phyloP scores from a whole-genome alignment of 345 rosid species.

The Jatropha curcas region DNA sequence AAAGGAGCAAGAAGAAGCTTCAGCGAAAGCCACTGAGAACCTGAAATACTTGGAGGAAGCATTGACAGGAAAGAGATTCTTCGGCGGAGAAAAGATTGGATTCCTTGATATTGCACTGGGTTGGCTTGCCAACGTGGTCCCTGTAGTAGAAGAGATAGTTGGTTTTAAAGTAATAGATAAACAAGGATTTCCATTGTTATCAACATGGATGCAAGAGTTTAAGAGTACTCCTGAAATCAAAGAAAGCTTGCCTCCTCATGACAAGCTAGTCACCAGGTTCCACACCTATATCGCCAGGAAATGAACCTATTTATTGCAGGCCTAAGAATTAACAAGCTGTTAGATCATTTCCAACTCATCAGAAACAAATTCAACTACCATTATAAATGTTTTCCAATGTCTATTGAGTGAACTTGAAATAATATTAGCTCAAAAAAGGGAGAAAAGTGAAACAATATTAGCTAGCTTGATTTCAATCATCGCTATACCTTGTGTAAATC shows the following conservation, averaged over 20 bases:
- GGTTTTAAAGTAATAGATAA: conserved; percentile 26
- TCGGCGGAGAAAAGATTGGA: conserved; percentile 44
- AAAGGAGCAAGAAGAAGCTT: conserved; percentile 33
- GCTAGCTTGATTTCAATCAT: too few species aligned
- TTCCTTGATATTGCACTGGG: conserved; percentile 39
- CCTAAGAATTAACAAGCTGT: background rate
- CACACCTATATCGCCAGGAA: conserved; percentile 5
- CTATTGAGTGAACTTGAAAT: too few species aligned
- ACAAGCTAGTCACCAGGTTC: conserved; percentile 31
- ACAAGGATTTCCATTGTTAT: conserved; percentile 28
- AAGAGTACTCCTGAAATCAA: conserved; percentile 22
- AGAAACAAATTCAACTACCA: background rate
- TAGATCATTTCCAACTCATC: background rate
- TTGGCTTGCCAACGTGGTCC: conserved; percentile 30
- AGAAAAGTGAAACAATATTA: too few species aligned
- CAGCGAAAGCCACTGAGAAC: conserved; percentile 12
- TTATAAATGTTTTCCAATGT: too few species aligned
- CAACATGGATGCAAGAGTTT: conserved; percentile 34
- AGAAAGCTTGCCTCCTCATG: conserved; percentile 40
- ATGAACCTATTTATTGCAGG: background rate
- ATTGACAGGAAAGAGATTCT: conserved; percentile 41
- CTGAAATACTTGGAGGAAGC: conserved; percentile 37
- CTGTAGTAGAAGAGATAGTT: conserved; percentile 27
- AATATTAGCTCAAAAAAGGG: too few species aligned
- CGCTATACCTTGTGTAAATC: background rate